Percentiles rank a stretch among this genome's conserved stretches.
phyloP scores from a whole-genome alignment of 2,329 filamentous ascomycete genomes.

The Diaporthe destruens region DNA sequence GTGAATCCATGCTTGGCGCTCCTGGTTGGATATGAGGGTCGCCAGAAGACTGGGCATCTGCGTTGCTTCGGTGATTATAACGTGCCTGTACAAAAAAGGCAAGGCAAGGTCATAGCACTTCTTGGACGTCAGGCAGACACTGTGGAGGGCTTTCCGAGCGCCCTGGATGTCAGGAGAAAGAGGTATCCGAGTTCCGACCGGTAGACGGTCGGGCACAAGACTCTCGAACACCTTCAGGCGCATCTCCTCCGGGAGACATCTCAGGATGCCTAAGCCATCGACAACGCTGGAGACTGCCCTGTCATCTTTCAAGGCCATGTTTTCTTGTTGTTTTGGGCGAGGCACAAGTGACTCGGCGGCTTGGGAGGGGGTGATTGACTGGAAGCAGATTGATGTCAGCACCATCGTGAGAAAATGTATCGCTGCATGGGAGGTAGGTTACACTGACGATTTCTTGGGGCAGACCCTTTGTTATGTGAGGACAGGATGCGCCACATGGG shows the following conservation, averaged over 20 bases:
- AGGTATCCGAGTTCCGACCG: accelerated
- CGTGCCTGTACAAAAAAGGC: background rate
- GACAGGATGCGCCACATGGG: no score
- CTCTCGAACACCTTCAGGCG: background rate
- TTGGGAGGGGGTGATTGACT: no score
- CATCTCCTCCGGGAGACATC: background rate
- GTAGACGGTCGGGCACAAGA: background rate
- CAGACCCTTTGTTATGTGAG: no score
- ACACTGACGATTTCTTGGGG: no score
- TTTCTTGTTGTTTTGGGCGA: no score
- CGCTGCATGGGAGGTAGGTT: no score
- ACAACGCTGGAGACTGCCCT: background rate
- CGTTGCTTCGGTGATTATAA: background rate
- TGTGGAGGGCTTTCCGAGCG: background rate
- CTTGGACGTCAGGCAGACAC: background rate
- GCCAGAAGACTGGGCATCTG: background rate
- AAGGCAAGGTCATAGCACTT: background rate
- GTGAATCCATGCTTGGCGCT: background rate
- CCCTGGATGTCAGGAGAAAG: background rate
- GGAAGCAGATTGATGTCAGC: background rate
- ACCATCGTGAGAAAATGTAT: background rate
- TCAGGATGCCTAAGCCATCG: no score
- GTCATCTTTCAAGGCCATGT: background rate
- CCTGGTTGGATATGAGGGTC: accelerated
- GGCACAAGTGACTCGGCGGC: background rate